phyloP scores from a whole-genome alignment of 805 yeast genomes.

The Cyberlindnera mycetangii region DNA sequence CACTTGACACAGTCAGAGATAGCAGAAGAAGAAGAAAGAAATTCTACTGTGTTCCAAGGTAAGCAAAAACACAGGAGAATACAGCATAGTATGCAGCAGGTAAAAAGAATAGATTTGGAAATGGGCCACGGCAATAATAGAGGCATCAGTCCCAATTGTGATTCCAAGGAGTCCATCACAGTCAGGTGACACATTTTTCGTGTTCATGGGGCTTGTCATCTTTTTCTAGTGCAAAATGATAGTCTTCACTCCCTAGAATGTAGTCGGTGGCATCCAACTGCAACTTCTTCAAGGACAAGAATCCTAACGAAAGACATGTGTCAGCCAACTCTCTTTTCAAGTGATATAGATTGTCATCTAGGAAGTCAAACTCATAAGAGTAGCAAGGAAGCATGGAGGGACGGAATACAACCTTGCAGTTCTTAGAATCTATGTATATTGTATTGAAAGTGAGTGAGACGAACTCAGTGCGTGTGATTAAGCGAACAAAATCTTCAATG shows the following conservation, averaged over 20 bases:
- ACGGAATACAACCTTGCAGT: conserved; percentile 23
- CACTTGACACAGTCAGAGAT: no score
- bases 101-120: no score
- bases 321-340: conserved; percentile 17
- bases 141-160: no score
- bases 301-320: conserved; percentile 12
- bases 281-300: conserved; percentile 31
- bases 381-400: conserved; percentile 25
- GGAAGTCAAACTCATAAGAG: conserved; percentile 25
- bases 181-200: no score
- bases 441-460: conserved; percentile 26
- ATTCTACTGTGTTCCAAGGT: no score
- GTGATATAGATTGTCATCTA: conserved; percentile 9
- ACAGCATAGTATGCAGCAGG: no score
- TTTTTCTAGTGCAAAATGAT: conserved; percentile 15
- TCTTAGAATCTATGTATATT: conserved; percentile 17
- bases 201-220: background rate
- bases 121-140: no score
- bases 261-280: conserved; percentile 32
- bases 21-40: no score
- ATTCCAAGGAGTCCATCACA: no score
- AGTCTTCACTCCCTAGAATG: conserved; percentile 23
- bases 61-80: no score
- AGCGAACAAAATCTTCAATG: conserved; percentile 19
- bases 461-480: conserved; percentile 25